phyloP scores from a whole-genome alignment of 2,329 filamentous ascomycete species.

The Arthroderma uncinatum region DNA sequence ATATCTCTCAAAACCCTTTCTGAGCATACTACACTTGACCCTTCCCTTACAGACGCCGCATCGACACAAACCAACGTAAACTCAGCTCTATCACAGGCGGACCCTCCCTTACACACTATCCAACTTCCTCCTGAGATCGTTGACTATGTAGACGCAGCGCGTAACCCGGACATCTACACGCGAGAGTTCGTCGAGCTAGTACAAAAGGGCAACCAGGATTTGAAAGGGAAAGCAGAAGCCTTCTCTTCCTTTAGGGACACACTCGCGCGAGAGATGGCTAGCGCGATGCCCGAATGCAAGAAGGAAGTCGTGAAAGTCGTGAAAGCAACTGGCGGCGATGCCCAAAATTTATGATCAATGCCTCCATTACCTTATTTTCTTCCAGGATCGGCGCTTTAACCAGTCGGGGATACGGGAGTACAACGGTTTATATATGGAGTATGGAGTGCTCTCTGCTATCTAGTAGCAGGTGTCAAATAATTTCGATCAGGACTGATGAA shows the following conservation, averaged over 20 bases:
- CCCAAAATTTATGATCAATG: slow-evolving; percentile 1
- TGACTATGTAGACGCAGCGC: slow-evolving; percentile 50
- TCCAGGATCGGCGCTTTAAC: background rate
- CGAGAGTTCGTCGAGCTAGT: slow-evolving; percentile 55
- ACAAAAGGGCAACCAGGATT: slow-evolving; percentile 50
- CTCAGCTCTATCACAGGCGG: slow-evolving; percentile 15
- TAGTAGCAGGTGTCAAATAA: background rate
- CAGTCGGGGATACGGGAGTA: background rate
- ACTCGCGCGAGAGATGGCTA: slow-evolving; percentile 47
- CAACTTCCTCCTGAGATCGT: slow-evolving; percentile 51
- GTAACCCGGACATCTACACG: slow-evolving; percentile 57
- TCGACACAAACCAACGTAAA: slow-evolving; percentile 6
- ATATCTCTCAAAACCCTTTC: slow-evolving; percentile 44
- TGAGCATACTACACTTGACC: slow-evolving; percentile 26
- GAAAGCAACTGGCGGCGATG: slow-evolving; percentile 26
- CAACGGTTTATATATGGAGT: background rate
- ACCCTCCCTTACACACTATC: slow-evolving; percentile 40
- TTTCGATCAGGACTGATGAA: background rate
- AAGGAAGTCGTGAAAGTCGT: slow-evolving; percentile 44
- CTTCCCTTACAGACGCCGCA: slow-evolving; percentile 14
- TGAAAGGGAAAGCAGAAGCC: slow-evolving; percentile 50
- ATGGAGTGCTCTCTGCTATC: background rate
- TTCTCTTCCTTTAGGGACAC: slow-evolving; percentile 49
- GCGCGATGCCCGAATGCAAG: slow-evolving; percentile 46
- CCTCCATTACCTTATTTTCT: background rate